Percentiles rank a stretch among this genome's conserved stretches.
Conservation (phyloP, 805 yeast species). For the Pichia eremophila region DNA sequence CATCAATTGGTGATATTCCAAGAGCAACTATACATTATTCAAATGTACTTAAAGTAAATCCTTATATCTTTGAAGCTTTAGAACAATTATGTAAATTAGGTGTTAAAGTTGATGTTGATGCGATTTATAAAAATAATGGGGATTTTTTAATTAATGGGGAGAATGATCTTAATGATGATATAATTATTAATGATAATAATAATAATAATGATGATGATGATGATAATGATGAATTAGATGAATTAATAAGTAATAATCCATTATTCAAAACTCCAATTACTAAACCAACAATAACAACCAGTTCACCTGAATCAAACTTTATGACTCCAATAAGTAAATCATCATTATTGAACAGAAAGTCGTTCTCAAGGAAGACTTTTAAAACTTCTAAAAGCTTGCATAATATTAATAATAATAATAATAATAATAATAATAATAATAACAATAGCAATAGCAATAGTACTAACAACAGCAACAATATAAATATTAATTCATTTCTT, state of each 20-base stretch:
- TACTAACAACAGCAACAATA: conserved; percentile 18
- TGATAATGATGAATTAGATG: not conserved
- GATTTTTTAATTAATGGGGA: not conserved
- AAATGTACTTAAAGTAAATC: conserved; percentile 62
- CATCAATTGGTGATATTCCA: conserved; percentile 46
- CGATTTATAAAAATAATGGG: conserved; percentile 34
- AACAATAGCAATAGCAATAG: conserved; percentile 8
- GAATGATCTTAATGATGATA: not conserved
- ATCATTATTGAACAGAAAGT: conserved; percentile 27
- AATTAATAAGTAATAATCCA: not conserved
- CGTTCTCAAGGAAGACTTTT: conserved; percentile 24
- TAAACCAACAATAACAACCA: conserved; percentile 10
- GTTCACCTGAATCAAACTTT: conserved; percentile 16
- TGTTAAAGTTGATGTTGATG: conserved; percentile 52
- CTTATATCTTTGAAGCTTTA: conserved; percentile 80
- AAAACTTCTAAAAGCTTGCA: not conserved
- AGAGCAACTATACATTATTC: conserved; percentile 62
- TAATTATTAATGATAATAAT: not conserved
- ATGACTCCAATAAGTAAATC: conserved; percentile 22
- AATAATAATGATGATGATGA: not conserved
- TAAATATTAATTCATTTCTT: conserved; percentile 7
- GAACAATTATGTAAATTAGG: conserved; percentile 67
- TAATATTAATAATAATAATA: no score
- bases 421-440: conserved; percentile 10
- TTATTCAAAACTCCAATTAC: conserved; percentile 14